Conservation (phyloP, 306 rosid genomes). For the Begonia masoniana region DNA sequence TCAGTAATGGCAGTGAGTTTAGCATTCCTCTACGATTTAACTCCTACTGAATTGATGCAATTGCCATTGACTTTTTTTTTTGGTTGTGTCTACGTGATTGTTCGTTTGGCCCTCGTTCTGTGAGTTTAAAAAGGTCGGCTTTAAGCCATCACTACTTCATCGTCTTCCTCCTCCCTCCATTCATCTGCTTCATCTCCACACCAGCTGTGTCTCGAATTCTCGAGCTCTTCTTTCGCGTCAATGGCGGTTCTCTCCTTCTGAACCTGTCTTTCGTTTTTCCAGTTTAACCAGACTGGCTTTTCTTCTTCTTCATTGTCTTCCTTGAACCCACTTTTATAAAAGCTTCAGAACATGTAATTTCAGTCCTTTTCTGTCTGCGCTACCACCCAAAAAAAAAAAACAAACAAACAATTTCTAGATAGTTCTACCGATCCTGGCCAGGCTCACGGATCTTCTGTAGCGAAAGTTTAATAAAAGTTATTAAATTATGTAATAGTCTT, state of each 20-base stretch:
- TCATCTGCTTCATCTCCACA: not conserved
- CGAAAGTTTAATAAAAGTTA: constrained; percentile 18
- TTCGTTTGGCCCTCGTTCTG: not conserved
- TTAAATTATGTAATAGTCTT: constrained; percentile 28
- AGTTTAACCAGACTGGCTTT: constrained; percentile 31
- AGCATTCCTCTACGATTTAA: constrained; percentile 6
- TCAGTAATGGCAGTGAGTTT: not conserved
- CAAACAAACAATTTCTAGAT: not conserved
- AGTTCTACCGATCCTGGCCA: constrained; percentile 15
- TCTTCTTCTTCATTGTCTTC: constrained; percentile 19
- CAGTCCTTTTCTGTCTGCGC: not conserved
- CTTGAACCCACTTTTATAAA: constrained; percentile 53
- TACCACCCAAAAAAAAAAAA: too few species aligned
- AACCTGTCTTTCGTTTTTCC: not conserved
- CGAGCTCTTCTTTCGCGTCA: too few species aligned
- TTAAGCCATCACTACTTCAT: not conserved
- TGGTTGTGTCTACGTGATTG: not conserved
- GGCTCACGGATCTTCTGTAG: constrained; percentile 15
- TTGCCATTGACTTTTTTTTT: constrained; percentile 22
- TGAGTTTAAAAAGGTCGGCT: constrained; percentile 1
- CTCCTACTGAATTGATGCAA: not conserved
- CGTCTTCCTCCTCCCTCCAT: constrained; percentile 1
- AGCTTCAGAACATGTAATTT: constrained; percentile 55
- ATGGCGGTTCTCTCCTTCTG: not conserved
- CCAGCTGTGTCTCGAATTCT: too few species aligned